Percentiles rank a stretch among this genome's conserved stretches.
phyloP scores from a whole-genome alignment of 2,329 filamentous ascomycete species.

The Aspergillus awamori region DNA sequence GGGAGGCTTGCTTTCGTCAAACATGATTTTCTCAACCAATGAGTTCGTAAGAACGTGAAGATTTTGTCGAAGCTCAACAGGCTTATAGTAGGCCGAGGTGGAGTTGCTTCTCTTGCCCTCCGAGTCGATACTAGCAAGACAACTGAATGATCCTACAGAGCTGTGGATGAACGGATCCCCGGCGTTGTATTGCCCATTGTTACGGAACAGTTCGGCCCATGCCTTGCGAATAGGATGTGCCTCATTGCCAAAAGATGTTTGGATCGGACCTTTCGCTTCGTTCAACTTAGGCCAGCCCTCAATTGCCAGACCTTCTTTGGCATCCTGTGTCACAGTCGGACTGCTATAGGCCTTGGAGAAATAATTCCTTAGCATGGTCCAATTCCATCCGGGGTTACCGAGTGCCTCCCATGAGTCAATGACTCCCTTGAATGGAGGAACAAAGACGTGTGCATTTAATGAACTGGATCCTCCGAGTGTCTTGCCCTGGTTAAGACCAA shows the following conservation, averaged over 20 bases:
- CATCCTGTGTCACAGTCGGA: conserved; percentile 8
- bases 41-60: conserved; percentile 8
- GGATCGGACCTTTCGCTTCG: conserved; percentile 10
- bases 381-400: conserved; percentile 12
- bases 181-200: conserved; percentile 3
- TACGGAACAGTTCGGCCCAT: conserved; percentile 12
- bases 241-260: conserved; percentile 8
- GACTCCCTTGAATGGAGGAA: conserved; percentile 12
- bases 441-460: conserved; percentile 15
- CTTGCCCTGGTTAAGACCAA: conserved; percentile 15
- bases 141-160: conserved; percentile 11
- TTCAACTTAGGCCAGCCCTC: conserved; percentile 8
- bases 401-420: conserved; percentile 11
- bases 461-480: conserved; percentile 15
- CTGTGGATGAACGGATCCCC: conserved; percentile 9
- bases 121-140: conserved; percentile 8
- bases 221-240: conserved; percentile 8
- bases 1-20: conserved; percentile 8
- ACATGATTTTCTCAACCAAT: conserved; percentile 7
- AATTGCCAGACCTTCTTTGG: conserved; percentile 7
- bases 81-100: conserved; percentile 9
- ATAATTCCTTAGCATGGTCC: conserved; percentile 9
- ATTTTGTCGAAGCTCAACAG: conserved; percentile 9
- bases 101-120: conserved; percentile 8
- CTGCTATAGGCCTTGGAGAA: conserved; percentile 5